These are phyloP conservation scores for Cucumis variabilis DNA, from an alignment of 331 rosid species.

Conservation along the genomic window DNA sequence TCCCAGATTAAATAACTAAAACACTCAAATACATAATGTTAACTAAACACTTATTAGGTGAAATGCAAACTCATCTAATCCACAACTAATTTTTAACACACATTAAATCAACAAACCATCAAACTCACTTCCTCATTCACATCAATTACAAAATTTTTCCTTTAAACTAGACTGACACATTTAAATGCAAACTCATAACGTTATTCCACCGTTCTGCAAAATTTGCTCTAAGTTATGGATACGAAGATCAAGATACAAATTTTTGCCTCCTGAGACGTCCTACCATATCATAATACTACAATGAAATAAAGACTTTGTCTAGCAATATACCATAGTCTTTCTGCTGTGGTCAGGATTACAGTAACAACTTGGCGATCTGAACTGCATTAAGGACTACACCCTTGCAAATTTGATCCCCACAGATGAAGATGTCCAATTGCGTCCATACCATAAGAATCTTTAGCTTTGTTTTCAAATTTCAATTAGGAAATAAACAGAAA, in stretches of 20 bases:
- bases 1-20: too few relatives aligned
- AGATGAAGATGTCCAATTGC: slow-evolving; percentile 91
- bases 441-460: not conserved
- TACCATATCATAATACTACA: not conserved
- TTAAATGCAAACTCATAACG: slow-evolving; percentile 10
- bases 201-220: not conserved
- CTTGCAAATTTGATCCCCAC: slow-evolving; percentile 99
- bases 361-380: slow-evolving; percentile 96
- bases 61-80: not conserved
- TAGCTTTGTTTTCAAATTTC: not conserved
- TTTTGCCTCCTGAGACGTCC: not conserved
- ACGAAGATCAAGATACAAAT: not conserved
- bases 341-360: slow-evolving; percentile 38
- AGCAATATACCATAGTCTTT: not conserved
- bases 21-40: too few relatives aligned
- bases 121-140: not conserved
- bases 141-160: slow-evolving; percentile 24
- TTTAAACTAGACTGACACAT: not conserved
- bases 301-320: not conserved
- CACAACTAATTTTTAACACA: not conserved
- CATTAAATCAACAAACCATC: slow-evolving; percentile 1
- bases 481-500: not conserved
- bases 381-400: slow-evolving; percentile 98
- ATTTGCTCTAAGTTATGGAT: not conserved
- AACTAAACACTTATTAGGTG: not conserved